Evolutionary conservation across 495 filamentous ascomycete genomes (phyloP), one percentile per base, ranked within the genome.

Genomic region (Pseudevernia furfuracea): DNA sequence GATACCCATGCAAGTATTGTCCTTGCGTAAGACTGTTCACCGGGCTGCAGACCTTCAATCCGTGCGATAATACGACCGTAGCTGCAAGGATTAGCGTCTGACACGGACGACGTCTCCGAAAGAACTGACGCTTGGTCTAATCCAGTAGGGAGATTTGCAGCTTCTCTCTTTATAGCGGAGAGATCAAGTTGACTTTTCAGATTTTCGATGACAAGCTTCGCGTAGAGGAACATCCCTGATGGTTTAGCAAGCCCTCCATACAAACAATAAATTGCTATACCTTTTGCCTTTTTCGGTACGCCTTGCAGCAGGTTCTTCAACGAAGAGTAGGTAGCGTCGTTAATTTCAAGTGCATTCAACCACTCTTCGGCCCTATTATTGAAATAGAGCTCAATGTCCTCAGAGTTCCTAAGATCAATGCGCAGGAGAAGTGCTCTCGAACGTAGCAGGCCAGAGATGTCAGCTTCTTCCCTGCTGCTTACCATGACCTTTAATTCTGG

Each of bases 381-480:
- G 30, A 48, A 61, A 17, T 52, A 61, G 12, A 5, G 28, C 32
- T 49, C 21, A 34, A 61, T 61, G 15, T 61, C 59, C 43, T 38
- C 23, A 23, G 59, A 44, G 21, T 60, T 61, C 19, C 48, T 49
- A 25, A 32, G 59, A 23, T 28, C 28, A 12, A 61, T 61, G 19
- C 28, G 59, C 41, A 61, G 38, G 8, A 43, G 49, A n/a, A 61
- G n/a, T 36, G 59, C 59, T 44, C 48, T 61, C 0, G 48, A 46
- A 23, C 48, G 59, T 34, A 61, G 44, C 5, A 41, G 4, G 48
- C 32, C 23, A 14, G 59, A 61, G 43, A 61, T 61, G 21, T 61
- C 59, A 30, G 34, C n/a, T 15, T 61, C 59, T 19, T 61, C 59
- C 36, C 59, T 61, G 36, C 59, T 61, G 36, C 59, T 61, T n/a